Evolutionary conservation across 495 filamentous ascomycete species (phyloP), one percentile per base, ranked within the genome.

Genomic region (Neurospora pannonica): DNA sequence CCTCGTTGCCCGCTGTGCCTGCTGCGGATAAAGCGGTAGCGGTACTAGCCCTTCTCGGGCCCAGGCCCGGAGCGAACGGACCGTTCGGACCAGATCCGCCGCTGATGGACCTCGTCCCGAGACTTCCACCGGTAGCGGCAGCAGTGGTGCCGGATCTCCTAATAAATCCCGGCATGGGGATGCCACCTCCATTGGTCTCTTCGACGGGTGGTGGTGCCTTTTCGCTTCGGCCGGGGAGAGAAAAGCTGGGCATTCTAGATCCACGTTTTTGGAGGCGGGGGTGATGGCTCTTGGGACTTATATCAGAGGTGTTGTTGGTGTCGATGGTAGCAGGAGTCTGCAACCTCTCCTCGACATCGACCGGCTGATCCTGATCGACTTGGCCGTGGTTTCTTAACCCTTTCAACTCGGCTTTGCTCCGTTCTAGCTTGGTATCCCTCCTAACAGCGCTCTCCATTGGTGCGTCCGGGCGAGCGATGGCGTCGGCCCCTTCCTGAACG

Each of bases 381-480:
- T 2, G 43, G 38, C 21, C 42, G 5, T 40, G 74, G 24, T 62
- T 70, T 37, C 79, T 79, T 13, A 86, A 73, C 21, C 71, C 76
- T 38, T 74, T 76, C 0, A 89, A 78, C 71, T 87, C 81, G n/a
- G 77, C 81, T 34, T 74, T 73, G 74, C 78, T 84, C n/a, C 86
- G 80, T 74, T 89, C 87, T 3, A 88, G 80, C 71, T 81, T 83
- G 5, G 87, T 88, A 71, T 88, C 87, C 4, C 84, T 80, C 13
- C 86, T 79, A 15, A 86, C 86, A 15, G 85, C 82, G 71, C 84
- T 86, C 60, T 89, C 87, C 4, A 71, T 74, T 19, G 54, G 54
- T 8, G 81, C 71, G n/a, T 82, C 84, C 0, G 81, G 76, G 21
- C 85, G 84, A 38, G 82, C 78, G 38, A 88, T 85, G 70, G 79